Conservation (phyloP, 2,329 filamentous ascomycete species). For the Aureobasidium lini region DNA sequence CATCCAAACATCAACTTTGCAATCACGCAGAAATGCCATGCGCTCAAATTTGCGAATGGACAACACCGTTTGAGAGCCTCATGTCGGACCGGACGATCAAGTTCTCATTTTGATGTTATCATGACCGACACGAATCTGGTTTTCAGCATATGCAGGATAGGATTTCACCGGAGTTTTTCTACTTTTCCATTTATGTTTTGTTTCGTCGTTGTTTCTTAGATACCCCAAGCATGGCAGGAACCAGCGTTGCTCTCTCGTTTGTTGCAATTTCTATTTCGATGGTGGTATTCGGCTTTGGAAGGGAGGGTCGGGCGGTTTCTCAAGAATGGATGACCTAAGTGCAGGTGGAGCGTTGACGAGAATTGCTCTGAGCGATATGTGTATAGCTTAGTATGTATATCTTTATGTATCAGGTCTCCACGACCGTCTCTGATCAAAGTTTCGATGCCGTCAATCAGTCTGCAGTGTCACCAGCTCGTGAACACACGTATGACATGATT, state of each 20-base stretch:
- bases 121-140: background rate
- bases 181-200: background rate
- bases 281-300: background rate
- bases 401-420: background rate
- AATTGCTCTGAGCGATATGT: background rate
- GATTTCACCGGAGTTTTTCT: background rate
- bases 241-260: background rate
- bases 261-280: background rate
- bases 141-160: conserved; percentile 3
- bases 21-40: conserved; percentile 9
- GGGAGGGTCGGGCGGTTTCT: background rate
- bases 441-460: too few relatives aligned
- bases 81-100: background rate
- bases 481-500: background rate
- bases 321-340: background rate
- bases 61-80: background rate
- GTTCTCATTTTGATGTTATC: background rate
- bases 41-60: background rate
- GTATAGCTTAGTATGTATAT: background rate
- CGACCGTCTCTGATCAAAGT: background rate
- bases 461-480: background rate
- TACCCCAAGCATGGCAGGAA: conserved; percentile 11
- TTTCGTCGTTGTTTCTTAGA: background rate
- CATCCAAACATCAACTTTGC: conserved; percentile 7
- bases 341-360: background rate